Evolutionary conservation across 139 green algal species (phyloP).

Genomic region (Tetradesmus obliquus): DNA sequence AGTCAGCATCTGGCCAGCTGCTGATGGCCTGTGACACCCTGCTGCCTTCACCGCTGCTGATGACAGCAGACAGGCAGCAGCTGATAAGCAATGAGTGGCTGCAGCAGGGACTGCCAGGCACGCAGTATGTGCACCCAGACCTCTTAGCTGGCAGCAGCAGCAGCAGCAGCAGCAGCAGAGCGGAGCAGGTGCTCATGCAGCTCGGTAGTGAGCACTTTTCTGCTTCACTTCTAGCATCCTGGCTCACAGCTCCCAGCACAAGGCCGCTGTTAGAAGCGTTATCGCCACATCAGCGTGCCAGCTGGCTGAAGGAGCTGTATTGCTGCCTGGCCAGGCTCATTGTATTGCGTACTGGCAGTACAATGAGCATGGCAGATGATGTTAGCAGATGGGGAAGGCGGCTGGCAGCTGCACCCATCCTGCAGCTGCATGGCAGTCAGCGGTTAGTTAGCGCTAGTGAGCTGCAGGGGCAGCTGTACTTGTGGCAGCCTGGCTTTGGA

Average conservation of each 20-base stretch:
- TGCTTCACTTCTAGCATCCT: background rate
- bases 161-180: background rate
- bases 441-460: background rate
- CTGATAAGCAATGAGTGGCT: conserved; percentile 32
- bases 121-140: conserved; percentile 1
- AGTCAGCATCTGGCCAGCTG: conserved; percentile 10
- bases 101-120: background rate
- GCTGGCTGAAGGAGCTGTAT: conserved; percentile 24
- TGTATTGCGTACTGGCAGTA: background rate
- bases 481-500: background rate
- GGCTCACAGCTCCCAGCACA: background rate
- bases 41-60: background rate
- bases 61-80: background rate
- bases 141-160: background rate
- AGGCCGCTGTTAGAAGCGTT: background rate
- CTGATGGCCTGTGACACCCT: background rate
- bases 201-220: background rate
- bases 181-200: background rate
- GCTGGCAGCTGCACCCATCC: conserved; percentile 16
- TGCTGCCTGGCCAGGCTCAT: background rate
- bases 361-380: background rate
- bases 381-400: background rate
- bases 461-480: background rate
- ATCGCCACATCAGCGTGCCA: background rate
- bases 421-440: conserved; percentile 9